Conservation (phyloP, 1,284 basidiomycete genomes). For the Anthracocystis walkeri region DNA sequence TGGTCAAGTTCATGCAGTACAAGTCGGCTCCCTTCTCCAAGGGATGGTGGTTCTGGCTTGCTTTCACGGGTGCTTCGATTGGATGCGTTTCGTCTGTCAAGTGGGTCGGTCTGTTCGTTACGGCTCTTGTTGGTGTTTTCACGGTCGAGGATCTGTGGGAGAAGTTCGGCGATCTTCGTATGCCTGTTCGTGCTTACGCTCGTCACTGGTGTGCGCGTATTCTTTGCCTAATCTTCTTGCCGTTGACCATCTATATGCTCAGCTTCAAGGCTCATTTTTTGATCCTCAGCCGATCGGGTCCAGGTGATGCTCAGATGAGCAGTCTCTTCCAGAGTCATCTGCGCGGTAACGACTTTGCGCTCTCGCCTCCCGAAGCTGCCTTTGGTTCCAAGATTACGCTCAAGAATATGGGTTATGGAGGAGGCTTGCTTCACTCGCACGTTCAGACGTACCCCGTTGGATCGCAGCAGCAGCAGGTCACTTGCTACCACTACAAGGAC, state of each 20-base stretch:
- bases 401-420: conserved; percentile 98
- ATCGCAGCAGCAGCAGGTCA: conserved; percentile 95
- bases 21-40: conserved; percentile 87
- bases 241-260: conserved; percentile 89
- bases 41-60: conserved; percentile 97
- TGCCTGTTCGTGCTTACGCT: conserved; percentile 86
- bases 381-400: conserved; percentile 90
- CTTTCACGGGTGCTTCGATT: conserved; percentile 89
- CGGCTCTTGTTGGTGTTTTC: conserved; percentile 91
- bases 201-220: conserved; percentile 92
- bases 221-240: conserved; percentile 86
- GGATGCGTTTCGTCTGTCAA: conserved; percentile 97
- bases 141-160: conserved; percentile 98
- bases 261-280: conserved; percentile 97
- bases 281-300: conserved; percentile 91
- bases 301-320: conserved; percentile 98
- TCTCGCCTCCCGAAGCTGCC: conserved; percentile 78
- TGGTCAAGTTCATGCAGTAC: conserved; percentile 94
- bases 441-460: conserved; percentile 92
- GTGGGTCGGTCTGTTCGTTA: conserved; percentile 95
- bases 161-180: conserved; percentile 94
- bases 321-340: conserved; percentile 98
- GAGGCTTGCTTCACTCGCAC: conserved; percentile 95
- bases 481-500: conserved; percentile 99
- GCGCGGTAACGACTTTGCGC: conserved; percentile 89